Percentiles rank a stretch among this genome's conserved stretches.
These are phyloP conservation scores for Ascosphaera aggregata DNA, from an alignment of 2,329 filamentous ascomycete genomes.

Conservation along the genomic window DNA sequence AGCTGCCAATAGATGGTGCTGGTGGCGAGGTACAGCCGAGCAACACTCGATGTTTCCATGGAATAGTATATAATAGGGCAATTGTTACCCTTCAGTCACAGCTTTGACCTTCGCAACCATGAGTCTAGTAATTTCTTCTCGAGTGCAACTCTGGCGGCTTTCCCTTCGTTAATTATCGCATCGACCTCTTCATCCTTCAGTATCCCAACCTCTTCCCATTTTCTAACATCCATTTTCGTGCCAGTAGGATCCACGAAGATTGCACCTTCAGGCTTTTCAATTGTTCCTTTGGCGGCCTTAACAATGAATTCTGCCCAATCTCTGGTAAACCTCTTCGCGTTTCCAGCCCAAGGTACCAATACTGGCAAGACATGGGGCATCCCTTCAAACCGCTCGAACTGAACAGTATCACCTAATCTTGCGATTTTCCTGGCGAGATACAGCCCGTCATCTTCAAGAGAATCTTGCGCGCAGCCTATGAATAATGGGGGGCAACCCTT, in stretches of 20 bases:
- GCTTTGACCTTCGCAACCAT: slow-evolving; percentile 12
- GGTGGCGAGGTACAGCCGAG: no score
- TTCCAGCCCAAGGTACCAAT: slow-evolving; percentile 26
- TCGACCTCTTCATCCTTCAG: slow-evolving; percentile 17
- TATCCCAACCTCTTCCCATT: slow-evolving; percentile 13
- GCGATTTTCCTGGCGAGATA: slow-evolving; percentile 18
- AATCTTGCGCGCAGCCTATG: slow-evolving; percentile 19
- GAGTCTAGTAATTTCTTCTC: slow-evolving; percentile 13
- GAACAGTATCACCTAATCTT: slow-evolving; percentile 14
- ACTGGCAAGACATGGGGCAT: slow-evolving; percentile 31
- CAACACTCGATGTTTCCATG: no score
- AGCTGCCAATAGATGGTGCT: no score
- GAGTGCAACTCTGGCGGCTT: slow-evolving; percentile 13
- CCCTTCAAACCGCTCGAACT: slow-evolving; percentile 21
- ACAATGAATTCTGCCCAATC: slow-evolving; percentile 31
- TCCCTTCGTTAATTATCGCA: slow-evolving; percentile 9
- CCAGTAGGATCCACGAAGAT: slow-evolving; percentile 13
- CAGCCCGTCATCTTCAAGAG: slow-evolving; percentile 18
- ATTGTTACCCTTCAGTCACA: no score
- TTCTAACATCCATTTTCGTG: slow-evolving; percentile 9
- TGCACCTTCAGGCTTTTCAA: slow-evolving; percentile 9
- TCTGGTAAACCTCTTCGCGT: slow-evolving; percentile 28
- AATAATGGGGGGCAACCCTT: slow-evolving; percentile 18
- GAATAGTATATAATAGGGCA: no score
- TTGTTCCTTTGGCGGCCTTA: slow-evolving; percentile 11